Conservation (phyloP, 495 filamentous ascomycete species). For the Amniculicola lignicola region DNA sequence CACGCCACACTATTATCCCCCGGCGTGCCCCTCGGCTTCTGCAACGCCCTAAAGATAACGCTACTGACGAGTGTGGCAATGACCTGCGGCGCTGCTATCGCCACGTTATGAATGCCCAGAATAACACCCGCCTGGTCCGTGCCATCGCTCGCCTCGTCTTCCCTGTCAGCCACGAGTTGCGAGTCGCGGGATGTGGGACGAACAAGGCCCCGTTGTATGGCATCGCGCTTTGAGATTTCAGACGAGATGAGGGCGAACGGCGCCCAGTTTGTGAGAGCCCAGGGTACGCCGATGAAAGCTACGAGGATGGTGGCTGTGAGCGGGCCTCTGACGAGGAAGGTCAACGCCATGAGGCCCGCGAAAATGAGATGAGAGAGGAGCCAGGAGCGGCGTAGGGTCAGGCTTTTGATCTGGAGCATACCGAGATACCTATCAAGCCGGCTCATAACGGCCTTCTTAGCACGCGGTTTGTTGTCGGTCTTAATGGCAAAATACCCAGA, state of each 20-base stretch:
- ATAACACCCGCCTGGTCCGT: slow-evolving; percentile 83
- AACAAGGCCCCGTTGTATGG: slow-evolving; percentile 57
- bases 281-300: slow-evolving; percentile 75
- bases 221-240: slow-evolving; percentile 77
- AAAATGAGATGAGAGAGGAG: slow-evolving; percentile 77
- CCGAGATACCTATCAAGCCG: slow-evolving; percentile 31
- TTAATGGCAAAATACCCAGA: slow-evolving; percentile 34
- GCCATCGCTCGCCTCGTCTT: slow-evolving; percentile 46
- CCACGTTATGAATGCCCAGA: slow-evolving; percentile 88
- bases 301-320: slow-evolving; percentile 68
- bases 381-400: slow-evolving; percentile 86
- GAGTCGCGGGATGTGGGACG: slow-evolving; percentile 37
- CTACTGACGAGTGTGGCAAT: slow-evolving; percentile 78
- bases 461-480: slow-evolving; percentile 1
- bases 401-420: slow-evolving; percentile 65
- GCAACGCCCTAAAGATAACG: slow-evolving; percentile 73
- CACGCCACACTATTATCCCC: slow-evolving; percentile 85
- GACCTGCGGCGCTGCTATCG: slow-evolving; percentile 82
- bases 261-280: slow-evolving; percentile 87
- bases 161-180: slow-evolving; percentile 36
- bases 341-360: slow-evolving; percentile 71
- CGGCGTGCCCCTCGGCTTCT: slow-evolving; percentile 75
- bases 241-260: slow-evolving; percentile 88
- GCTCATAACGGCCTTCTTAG: slow-evolving; percentile 19
- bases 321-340: slow-evolving; percentile 68